phyloP scores from a whole-genome alignment of 257 asterid species.

The Cordia subcordata region DNA sequence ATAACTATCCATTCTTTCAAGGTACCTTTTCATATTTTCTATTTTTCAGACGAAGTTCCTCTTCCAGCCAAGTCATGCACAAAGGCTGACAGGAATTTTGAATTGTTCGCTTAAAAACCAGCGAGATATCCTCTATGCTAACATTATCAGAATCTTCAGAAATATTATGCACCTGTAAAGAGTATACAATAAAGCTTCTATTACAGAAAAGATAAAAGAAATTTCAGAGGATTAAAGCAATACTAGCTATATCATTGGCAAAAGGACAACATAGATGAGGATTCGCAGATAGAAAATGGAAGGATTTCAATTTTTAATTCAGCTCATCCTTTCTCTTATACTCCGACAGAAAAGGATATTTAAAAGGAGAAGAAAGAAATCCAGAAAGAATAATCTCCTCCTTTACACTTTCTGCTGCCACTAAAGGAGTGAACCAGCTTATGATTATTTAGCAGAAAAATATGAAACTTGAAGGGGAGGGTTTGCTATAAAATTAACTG shows the following conservation, averaged over 20 bases:
- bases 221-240: not conserved
- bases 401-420: no score
- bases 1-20: slow-evolving; percentile 1
- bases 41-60: slow-evolving; percentile 57
- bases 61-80: slow-evolving; percentile 87
- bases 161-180: slow-evolving; percentile 59
- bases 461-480: not conserved
- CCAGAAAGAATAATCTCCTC: no score
- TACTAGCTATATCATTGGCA: no score
- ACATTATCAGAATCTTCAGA: slow-evolving; percentile 33
- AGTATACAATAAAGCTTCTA: not conserved
- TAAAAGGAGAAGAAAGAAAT: no score
- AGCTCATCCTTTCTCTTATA: no score
- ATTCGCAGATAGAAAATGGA: no score
- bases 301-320: no score
- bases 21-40: slow-evolving; percentile 57
- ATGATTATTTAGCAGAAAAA: no score
- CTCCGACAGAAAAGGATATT: no score
- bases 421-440: no score
- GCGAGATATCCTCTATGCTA: slow-evolving; percentile 33
- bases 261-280: no score
- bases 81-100: slow-evolving; percentile 65
- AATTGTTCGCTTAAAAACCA: slow-evolving; percentile 43
- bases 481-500: not conserved
- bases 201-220: not conserved